Evolutionary conservation across 257 asterid species (phyloP), one percentile per base, ranked within the genome.

Genomic region (Przewalskia tangutica): DNA sequence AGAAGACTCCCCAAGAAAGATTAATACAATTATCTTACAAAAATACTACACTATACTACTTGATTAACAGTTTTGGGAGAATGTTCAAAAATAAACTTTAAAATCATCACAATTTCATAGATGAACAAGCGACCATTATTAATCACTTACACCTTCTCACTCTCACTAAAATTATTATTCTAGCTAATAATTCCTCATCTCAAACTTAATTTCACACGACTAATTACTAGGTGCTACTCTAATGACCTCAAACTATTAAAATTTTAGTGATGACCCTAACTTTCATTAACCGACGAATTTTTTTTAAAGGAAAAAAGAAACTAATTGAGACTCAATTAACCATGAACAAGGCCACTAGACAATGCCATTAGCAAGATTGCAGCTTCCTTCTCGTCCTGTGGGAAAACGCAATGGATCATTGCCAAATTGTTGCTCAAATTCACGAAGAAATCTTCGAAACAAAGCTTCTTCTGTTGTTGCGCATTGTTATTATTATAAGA

Each of bases 311-410:
- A 63, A 18, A 18, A 36, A 64, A 27, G 32, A 27, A 38, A 38
- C 5, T 38, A 38, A 38, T 38, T 38, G 5, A 38, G 44, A 13
- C 62, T 9, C 42, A 7, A 12, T 77, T 23, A 93, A 44, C 97
- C 94, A 81, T 93, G 97, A 84, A 95, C 89, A 23, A 91, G 88
- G 70, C 95, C 97, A 20, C 94, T 90, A 84, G 99, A 95, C 78
- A 95, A 81, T 76, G 99, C 98, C 99, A 95, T 95, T 5, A 95
- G 91, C 75, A 95, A 85, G 78, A 95, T 93, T 0, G 99, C 99
- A 14, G 99, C 99, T 83, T 95, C 97, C 89, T 90, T 95, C 86
- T 93, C 99, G 46, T 95, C 99, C 17, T 95, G 97, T 1, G 99
- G 98, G 71, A 93, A 95, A 7, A 95, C 97, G 23, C 91, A 81